Evolutionary conservation across 192 early-diverging fungal genomes (phyloP).

Genomic region (Funneliformis mosseae): DNA sequence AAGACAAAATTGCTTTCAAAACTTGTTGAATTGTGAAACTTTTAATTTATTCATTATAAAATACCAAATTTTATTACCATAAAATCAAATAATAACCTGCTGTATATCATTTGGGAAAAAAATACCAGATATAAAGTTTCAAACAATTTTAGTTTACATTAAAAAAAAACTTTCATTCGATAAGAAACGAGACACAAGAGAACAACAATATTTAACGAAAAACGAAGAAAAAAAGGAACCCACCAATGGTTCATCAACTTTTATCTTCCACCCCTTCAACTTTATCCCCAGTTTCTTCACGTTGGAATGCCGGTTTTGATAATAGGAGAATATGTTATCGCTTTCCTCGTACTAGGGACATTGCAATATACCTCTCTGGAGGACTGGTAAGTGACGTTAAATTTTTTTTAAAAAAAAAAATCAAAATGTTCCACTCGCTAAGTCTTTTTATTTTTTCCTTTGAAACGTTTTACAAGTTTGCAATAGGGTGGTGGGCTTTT

Average conservation of each 20-base stretch:
- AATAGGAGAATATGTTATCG: not conserved
- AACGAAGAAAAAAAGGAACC: not conserved
- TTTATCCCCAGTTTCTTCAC: not conserved
- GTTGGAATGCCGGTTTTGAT: not conserved
- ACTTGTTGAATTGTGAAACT: not conserved
- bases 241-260: not conserved
- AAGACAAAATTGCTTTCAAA: not conserved
- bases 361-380: not conserved
- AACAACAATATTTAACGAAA: not conserved
- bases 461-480: not conserved
- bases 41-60: not conserved
- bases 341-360: not conserved
- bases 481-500: conserved; percentile 17
- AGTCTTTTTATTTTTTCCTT: not conserved
- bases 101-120: not conserved
- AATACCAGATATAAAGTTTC: not conserved
- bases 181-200: not conserved
- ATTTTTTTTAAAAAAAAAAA: not conserved
- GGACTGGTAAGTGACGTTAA: not conserved
- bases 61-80: not conserved
- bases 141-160: not conserved
- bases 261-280: not conserved
- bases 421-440: too few relatives aligned
- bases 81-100: not conserved
- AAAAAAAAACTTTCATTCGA: not conserved